Base-by-base conservation (phyloP, 2,329 filamentous ascomycete genomes). In the Fusarium pilosicola region DNA sequence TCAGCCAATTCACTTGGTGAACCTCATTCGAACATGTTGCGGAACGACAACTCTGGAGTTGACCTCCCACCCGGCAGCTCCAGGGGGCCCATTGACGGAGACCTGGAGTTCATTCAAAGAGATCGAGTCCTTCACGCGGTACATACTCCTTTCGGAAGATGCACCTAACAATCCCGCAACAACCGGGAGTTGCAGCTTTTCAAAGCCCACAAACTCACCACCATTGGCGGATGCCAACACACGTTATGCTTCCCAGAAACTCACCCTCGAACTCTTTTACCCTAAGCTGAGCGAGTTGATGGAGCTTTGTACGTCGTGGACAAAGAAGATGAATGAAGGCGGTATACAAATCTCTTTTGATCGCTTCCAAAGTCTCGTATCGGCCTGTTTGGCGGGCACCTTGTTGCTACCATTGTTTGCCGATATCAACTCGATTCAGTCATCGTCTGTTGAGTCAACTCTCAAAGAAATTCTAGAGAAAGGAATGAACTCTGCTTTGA, bases 11-110 rank as follows among this genome's bases (percentile, higher is more conserved):
- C 90, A 95, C 72, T 81, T 97, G 28, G 83, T 93, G 42, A 90
- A 90, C 72, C 83, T 97, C 9, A 80, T 97, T n/a, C 85, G 90
- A 68, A 87, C 88, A 22, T 94, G 93, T 76, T 90, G 92, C 42
- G 93, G 93, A 15, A 76, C 81, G 38, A 75, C 81, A 9, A 74
- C 79, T 11, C 67, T 87, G 24, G 62, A 76, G 9, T 76, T 82
- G 52, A 69, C 76, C 14, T 68, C 68, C 4, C 77, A 80, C 6
- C 79, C 83, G 20, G 78, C 82, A 36, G 79, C 83, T 5, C 85
- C 86, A n/a, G 86, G 86, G 12, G 86, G 87, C 1, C 74, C 83
- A 4, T 82, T 90, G 45, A 81, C 83, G 15, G 86, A 89, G 65
- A 83, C 85, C 5, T 85, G 87, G 83, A 84, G 82, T 65, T 76